Evolutionary conservation across 495 filamentous ascomycete species (phyloP), one percentile per base, ranked within the genome.

Genomic region (Penicillium ucsense): DNA sequence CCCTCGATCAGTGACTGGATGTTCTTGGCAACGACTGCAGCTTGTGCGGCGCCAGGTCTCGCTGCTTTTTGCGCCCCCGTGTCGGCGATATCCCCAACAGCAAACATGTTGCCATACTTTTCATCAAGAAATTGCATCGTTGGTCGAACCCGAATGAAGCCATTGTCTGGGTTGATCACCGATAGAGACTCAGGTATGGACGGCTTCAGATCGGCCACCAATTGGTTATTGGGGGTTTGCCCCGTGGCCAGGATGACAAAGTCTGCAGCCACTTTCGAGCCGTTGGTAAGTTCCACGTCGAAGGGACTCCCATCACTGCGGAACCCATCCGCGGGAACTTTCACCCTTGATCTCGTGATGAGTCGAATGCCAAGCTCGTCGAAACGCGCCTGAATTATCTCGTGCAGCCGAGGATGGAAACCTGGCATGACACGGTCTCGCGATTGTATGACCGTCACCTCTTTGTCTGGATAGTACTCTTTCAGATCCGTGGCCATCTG

Each of bases 401-500:
- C 69, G 46, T 78, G 73, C 6, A 84, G 55, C 12, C 53, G 45
- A 32, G 50, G 49, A 27, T 78, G 76, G 56, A 81, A 83, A 4
- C 55, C 65, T 4, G 70, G 67, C 70, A 83, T 71, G 28, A 83
- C 56, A 2, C 65, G 57, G 4, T 59, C 54, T 20, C 80, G 60
- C 4, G 79, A 83, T 53, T 83, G 79, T 4, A 84, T 65, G 20
- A 84, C 61, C 0, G 67, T 68, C 27, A 83, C 73, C 4, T 71
- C 60, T 61, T 83, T 83, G 0, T 78, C 74, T 0, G 75, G 77
- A 47, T 77, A 81, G 12, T 65, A 63, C 12, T 69, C 71, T 62
- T 82, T 82, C 38, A 80, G 62, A 53, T 84, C 81, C 4, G 73
- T 70, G 0, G 79, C 78, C 56, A 82, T 61, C 60, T 84, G 75